These are phyloP conservation scores for Globisporangium sylvaticum DNA, from an alignment of 352 stramenopile genomes.

Conservation along the genomic window DNA sequence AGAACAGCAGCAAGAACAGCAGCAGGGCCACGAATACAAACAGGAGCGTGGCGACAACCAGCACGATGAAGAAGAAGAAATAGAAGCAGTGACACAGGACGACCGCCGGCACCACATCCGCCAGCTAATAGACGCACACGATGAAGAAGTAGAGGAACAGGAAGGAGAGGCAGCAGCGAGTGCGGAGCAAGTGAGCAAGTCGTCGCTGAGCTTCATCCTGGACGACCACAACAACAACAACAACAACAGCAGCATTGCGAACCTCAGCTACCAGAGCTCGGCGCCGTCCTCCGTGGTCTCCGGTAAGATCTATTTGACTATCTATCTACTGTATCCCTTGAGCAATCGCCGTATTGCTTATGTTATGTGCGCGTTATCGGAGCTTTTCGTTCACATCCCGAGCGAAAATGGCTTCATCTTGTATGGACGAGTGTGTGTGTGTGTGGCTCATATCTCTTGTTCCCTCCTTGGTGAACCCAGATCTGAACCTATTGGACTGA, in stretches of 20 bases:
- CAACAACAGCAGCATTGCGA: conserved; percentile 4
- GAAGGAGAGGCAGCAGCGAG: conserved; percentile 18
- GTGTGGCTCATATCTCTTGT: background rate
- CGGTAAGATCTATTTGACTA: conserved; percentile 7
- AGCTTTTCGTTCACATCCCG: background rate
- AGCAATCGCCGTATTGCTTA: background rate
- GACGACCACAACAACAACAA: conserved; percentile 34
- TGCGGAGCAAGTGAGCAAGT: conserved; percentile 36
- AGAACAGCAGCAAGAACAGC: conserved; percentile 1
- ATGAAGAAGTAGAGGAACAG: conserved; percentile 10
- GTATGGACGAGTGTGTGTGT: background rate
- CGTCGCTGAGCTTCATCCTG: conserved; percentile 72
- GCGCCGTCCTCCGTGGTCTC: conserved; percentile 22
- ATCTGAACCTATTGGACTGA: conserved; percentile 6
- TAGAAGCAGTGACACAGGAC: conserved; percentile 13
- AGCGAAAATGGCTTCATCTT: conserved; percentile 3
- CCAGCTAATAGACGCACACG: background rate
- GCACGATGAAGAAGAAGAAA: background rate
- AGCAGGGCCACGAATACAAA: conserved; percentile 13
- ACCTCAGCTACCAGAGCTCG: conserved; percentile 17
- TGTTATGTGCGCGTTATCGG: background rate
- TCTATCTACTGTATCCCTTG: background rate
- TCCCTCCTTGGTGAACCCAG: background rate
- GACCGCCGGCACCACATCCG: background rate
- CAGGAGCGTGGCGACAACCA: conserved; percentile 12